Conservation (phyloP, 2,329 filamentous ascomycete genomes). For the Cladobotryum protrusum region DNA sequence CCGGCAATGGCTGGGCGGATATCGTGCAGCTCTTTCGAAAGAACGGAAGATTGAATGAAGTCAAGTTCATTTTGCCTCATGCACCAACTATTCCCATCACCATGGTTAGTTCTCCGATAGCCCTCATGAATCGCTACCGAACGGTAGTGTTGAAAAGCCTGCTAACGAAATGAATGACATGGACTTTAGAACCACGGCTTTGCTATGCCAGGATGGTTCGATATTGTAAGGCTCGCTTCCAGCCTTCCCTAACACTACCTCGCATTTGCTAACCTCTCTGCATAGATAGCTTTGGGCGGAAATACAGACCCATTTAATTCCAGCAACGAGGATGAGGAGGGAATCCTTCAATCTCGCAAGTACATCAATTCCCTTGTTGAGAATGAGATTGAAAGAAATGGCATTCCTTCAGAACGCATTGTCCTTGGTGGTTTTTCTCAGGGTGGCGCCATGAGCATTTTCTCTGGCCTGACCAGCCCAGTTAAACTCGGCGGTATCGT, state of each 20-base stretch:
- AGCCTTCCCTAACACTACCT: no score
- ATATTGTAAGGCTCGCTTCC: slow-evolving; percentile 51
- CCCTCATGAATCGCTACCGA: no score
- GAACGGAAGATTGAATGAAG: slow-evolving; percentile 73
- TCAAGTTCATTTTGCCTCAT: slow-evolving; percentile 91
- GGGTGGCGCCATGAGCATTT: slow-evolving; percentile 80
- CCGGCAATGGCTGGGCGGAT: slow-evolving; percentile 69
- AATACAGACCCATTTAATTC: not conserved
- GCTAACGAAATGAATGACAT: not conserved
- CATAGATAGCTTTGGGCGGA: slow-evolving; percentile 9
- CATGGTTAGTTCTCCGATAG: slow-evolving; percentile 26
- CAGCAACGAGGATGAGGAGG: slow-evolving; percentile 57
- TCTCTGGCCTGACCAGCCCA: slow-evolving; percentile 67
- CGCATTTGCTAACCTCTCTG: slow-evolving; percentile 21
- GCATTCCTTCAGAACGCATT: slow-evolving; percentile 76
- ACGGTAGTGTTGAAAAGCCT: not conserved
- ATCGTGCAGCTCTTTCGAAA: slow-evolving; percentile 84
- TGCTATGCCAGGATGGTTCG: slow-evolving; percentile 83
- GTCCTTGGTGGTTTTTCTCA: slow-evolving; percentile 82
- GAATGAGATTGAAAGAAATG: slow-evolving; percentile 64
- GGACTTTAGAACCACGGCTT: slow-evolving; percentile 60
- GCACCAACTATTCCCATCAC: slow-evolving; percentile 83
- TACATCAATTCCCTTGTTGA: slow-evolving; percentile 78
- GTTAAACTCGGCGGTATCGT: slow-evolving; percentile 83
- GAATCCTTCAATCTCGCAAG: slow-evolving; percentile 65